Conservation (phyloP, 768 basidiomycete species). For the Fibroporia radiculosa region DNA sequence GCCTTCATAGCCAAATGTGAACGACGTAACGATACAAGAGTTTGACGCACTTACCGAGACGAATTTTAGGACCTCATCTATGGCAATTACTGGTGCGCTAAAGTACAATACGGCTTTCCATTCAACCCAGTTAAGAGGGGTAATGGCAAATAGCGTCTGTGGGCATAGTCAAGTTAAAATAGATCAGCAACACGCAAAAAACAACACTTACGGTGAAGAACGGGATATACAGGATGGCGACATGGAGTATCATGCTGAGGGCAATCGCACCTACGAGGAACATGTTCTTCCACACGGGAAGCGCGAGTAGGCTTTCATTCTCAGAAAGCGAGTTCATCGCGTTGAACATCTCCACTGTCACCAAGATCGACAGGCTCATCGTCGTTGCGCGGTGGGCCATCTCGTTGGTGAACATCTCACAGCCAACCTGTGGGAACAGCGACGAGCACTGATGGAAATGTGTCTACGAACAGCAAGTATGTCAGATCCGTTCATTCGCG, state of each 20-base stretch:
- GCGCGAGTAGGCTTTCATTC: slow-evolving; percentile 83
- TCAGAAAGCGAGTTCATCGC: slow-evolving; percentile 98
- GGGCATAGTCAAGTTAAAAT: background rate
- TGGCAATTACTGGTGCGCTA: slow-evolving; percentile 79
- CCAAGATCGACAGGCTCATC: slow-evolving; percentile 92
- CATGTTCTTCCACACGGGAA: slow-evolving; percentile 93
- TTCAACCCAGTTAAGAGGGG: slow-evolving; percentile 88
- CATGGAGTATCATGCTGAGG: slow-evolving; percentile 88
- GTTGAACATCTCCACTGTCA: slow-evolving; percentile 96
- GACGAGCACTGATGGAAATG: slow-evolving; percentile 91
- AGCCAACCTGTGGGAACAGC: slow-evolving; percentile 85
- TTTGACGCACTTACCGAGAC: slow-evolving; percentile 46
- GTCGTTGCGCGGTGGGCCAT: slow-evolving; percentile 88
- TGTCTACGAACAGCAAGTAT: slow-evolving; percentile 42
- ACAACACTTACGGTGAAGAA: slow-evolving; percentile 75
- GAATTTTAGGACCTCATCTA: slow-evolving; percentile 89
- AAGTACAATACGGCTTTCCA: slow-evolving; percentile 91
- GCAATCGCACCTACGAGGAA: slow-evolving; percentile 86
- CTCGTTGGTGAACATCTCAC: slow-evolving; percentile 89
- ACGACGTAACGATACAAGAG: slow-evolving; percentile 2
- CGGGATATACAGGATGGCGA: slow-evolving; percentile 94
- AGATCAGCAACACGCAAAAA: background rate
- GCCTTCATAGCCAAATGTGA: slow-evolving; percentile 27
- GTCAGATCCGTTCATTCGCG: background rate
- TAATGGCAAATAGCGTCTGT: slow-evolving; percentile 83